Conservation (phyloP, 331 rosid species). For the Erythrophleum ivorense region DNA sequence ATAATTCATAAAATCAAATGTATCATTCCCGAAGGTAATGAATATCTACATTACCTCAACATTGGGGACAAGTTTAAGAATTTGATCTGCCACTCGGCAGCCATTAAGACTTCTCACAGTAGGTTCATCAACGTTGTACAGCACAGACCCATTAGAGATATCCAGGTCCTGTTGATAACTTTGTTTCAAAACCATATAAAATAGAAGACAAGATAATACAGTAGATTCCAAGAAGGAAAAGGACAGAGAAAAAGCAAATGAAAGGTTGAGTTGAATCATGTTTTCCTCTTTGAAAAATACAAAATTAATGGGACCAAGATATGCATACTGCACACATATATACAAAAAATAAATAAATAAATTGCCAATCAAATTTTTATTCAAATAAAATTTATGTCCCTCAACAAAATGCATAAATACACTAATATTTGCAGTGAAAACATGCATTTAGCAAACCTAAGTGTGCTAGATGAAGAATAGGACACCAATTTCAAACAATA, state of each 20-base stretch:
- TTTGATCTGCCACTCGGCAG: conserved; percentile 98
- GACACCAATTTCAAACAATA: conserved; percentile 18
- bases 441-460: conserved; percentile 20
- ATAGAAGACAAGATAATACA: conserved; percentile 31
- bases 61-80: conserved; percentile 95
- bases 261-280: conserved; percentile 5
- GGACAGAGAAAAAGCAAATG: conserved; percentile 13
- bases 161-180: conserved; percentile 77
- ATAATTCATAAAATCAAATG: conserved; percentile 25
- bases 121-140: conserved; percentile 84
- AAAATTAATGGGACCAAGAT: conserved; percentile 6
- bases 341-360: background rate
- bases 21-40: conserved; percentile 32
- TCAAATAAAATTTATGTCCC: conserved; percentile 14
- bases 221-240: conserved; percentile 24
- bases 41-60: conserved; percentile 62
- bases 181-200: conserved; percentile 34
- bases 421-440: conserved; percentile 24
- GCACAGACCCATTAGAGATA: conserved; percentile 76
- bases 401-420: conserved; percentile 30
- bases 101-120: conserved; percentile 98
- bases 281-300: conserved; percentile 7
- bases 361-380: conserved; percentile 4
- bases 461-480: conserved; percentile 10
- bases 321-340: background rate